phyloP scores from a whole-genome alignment of 306 rosid species.

The Senna tora region DNA sequence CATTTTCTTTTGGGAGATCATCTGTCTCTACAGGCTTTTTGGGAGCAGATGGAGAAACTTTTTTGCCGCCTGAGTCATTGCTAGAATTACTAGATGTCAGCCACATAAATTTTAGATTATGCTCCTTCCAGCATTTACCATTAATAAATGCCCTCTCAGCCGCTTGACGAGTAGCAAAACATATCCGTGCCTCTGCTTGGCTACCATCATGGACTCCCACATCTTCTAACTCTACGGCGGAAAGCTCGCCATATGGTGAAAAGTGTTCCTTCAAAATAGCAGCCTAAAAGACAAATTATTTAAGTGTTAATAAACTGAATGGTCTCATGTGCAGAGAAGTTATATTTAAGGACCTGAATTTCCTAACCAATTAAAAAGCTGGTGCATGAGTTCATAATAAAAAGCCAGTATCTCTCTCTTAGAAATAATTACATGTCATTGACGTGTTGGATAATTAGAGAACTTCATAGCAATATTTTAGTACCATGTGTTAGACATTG shows the following conservation, averaged over 20 bases:
- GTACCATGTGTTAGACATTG: not conserved
- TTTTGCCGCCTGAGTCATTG: constrained; percentile 49
- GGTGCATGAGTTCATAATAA: not conserved
- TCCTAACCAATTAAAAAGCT: not conserved
- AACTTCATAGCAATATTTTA: not conserved
- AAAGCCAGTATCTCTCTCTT: not conserved
- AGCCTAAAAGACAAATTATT: constrained; percentile 53
- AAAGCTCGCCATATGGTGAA: constrained; percentile 66
- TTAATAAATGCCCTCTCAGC: constrained; percentile 74
- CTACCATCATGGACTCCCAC: constrained; percentile 41
- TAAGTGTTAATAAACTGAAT: not conserved
- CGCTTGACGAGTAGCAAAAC: constrained; percentile 65
- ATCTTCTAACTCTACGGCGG: constrained; percentile 61
- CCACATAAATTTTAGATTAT: constrained; percentile 69
- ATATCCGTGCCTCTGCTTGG: constrained; percentile 56
- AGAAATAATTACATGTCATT: constrained; percentile 3
- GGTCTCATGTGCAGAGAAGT: not conserved
- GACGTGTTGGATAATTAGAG: not conserved
- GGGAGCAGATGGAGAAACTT: constrained; percentile 54
- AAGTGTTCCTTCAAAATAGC: constrained; percentile 78
- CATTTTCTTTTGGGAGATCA: constrained; percentile 43
- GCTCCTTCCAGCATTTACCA: constrained; percentile 81
- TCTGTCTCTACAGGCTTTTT: constrained; percentile 50
- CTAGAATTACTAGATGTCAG: constrained; percentile 50
- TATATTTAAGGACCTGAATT: not conserved